Evolutionary conservation across 345 rosid species (phyloP).

Genomic region (Gossypium thurberi): DNA sequence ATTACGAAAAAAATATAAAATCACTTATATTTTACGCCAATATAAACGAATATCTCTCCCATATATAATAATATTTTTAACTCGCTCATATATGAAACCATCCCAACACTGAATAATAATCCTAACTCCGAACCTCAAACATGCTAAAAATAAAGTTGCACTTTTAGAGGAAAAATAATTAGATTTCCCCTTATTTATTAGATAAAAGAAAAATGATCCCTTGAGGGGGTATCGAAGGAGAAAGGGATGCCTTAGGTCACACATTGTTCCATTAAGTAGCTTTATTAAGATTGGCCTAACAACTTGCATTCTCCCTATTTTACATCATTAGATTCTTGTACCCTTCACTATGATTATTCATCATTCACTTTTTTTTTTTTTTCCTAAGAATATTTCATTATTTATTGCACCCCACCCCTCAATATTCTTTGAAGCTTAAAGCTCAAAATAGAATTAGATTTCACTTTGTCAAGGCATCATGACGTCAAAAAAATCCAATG

Average conservation of each 20-base stretch:
- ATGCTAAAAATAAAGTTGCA: background rate
- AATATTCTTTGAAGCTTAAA: background rate
- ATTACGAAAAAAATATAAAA: too few species aligned
- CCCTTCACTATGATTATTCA: background rate
- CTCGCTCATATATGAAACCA: too few species aligned
- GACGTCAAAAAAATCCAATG: background rate
- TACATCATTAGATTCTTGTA: slow-evolving; percentile 27
- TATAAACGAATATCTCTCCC: rapidly evolving
- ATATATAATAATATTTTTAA: too few species aligned
- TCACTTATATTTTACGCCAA: too few species aligned
- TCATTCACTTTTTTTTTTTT: background rate
- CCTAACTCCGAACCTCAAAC: too few species aligned
- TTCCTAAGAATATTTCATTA: background rate
- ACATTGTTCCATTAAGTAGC: background rate
- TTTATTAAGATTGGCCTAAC: slow-evolving; percentile 3
- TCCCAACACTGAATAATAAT: too few species aligned
- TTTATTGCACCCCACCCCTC: background rate
- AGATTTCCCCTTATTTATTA: background rate
- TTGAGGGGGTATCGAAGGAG: background rate
- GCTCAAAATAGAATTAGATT: background rate
- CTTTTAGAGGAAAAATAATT: too few species aligned
- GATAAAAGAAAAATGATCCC: background rate
- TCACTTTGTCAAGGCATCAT: background rate
- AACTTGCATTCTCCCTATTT: slow-evolving; percentile 8
- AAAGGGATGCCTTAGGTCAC: background rate